Evolutionary conservation across 495 filamentous ascomycete species (phyloP), one percentile per base, ranked within the genome.

Genomic region (Polyplosphaeria fusca): DNA sequence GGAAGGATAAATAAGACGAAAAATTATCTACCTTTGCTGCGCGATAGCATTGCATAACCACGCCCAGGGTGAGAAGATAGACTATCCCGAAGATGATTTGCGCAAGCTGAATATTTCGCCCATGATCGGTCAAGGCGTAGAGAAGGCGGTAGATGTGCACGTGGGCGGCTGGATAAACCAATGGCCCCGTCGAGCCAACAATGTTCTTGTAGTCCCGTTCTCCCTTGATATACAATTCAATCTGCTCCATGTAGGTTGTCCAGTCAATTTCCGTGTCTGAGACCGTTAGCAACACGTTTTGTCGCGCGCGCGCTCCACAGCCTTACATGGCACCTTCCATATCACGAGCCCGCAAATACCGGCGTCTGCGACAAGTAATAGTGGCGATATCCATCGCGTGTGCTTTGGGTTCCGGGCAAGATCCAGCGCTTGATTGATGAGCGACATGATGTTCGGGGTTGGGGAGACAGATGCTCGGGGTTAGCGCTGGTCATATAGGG

Each of bases 221-320:
- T 42, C 93, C 93, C 5, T 79, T 74, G 24, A 89, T 67, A 64
- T 86, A 93, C 28, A 91, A 86, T 23, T 80, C 71, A 47, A 96
- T 74, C 63, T 98, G 93, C 63, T 96, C 79, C 91, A 97, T 97
- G 70, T 98, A 98, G 1, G 92, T 89, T 47, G 76, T 79, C 93
- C 93, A 98, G 72, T 98, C 93, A 66, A 98, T 98, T 69, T 98
- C 93, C 39, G 93, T 98, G 70, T 98, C 93, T 97, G 24, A 44
- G 37, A 5, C 5, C 5, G 47, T 60, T 39, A 54, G 43, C 18
- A 38, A 35, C 44, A 51, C 51, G 44, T 55, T 25, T 60, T 41
- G 32, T 23, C n/a, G 9, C 1, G 1, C 24, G 19, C 12, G 5
- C 28, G 5, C 4, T 25, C 38, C 24, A 52, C 59, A 16, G 11